Conservation (phyloP, 768 basidiomycete species). For the Kwoniella shandongensis region DNA sequence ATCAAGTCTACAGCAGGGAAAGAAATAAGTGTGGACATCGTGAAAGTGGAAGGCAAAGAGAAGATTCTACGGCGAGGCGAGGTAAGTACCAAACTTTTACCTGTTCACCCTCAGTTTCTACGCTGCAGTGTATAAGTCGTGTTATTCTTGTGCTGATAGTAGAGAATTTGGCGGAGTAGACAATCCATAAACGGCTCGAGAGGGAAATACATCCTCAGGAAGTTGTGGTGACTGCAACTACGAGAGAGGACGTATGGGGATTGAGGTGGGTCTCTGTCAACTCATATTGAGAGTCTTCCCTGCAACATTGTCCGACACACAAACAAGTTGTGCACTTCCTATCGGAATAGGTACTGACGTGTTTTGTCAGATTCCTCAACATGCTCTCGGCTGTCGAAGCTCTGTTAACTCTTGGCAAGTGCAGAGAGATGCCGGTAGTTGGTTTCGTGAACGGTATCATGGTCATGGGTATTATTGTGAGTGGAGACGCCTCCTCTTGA, state of each 20-base stretch:
- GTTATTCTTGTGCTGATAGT: neutral
- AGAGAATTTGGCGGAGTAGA: slow-evolving; percentile 57
- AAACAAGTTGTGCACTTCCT: neutral
- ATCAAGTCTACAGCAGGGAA: slow-evolving; percentile 49
- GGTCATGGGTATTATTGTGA: slow-evolving; percentile 70
- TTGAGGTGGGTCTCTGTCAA: slow-evolving; percentile 63
- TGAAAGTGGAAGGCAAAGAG: slow-evolving; percentile 49
- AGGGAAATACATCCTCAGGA: slow-evolving; percentile 66
- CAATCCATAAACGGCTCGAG: slow-evolving; percentile 75
- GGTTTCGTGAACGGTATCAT: slow-evolving; percentile 67
- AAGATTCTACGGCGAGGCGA: slow-evolving; percentile 51
- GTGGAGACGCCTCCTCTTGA: neutral
- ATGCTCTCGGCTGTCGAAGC: slow-evolving; percentile 68
- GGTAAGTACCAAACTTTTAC: slow-evolving; percentile 32
- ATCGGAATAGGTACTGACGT: neutral
- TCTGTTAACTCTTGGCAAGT: slow-evolving; percentile 57
- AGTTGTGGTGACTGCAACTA: slow-evolving; percentile 59
- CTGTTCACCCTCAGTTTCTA: neutral
- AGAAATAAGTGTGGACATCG: slow-evolving; percentile 48
- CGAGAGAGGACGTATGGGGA: slow-evolving; percentile 73
- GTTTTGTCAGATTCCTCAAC: slow-evolving; percentile 63
- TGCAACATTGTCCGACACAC: neutral
- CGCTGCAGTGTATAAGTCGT: no score
- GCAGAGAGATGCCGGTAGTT: slow-evolving; percentile 79
- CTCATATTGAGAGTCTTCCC: no score